phyloP scores from a whole-genome alignment of 2,329 filamentous ascomycete genomes.

The Pestalotiopsis sp. region DNA sequence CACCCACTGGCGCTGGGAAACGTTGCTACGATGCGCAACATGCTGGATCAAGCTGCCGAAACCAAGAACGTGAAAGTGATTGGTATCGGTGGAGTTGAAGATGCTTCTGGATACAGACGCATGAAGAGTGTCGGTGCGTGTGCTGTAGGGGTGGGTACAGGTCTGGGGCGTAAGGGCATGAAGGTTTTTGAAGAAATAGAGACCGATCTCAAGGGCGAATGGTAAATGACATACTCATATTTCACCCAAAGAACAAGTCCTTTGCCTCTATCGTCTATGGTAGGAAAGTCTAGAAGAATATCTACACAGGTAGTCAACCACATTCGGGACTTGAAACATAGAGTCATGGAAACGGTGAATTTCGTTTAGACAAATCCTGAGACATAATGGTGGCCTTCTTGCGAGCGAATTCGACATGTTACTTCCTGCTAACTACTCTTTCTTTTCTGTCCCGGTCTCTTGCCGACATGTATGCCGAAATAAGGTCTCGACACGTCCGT shows the following conservation, averaged over 20 bases:
- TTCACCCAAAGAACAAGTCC: not conserved
- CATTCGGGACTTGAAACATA: no score
- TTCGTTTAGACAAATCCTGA: no score
- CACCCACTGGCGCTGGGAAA: conserved; percentile 78
- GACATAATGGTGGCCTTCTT: no score
- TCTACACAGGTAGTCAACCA: no score
- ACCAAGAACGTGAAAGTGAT: conserved; percentile 64
- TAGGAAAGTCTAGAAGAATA: no score
- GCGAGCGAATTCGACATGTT: no score
- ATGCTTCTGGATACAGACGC: conserved; percentile 61
- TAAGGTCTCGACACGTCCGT: not conserved
- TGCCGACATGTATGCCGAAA: not conserved
- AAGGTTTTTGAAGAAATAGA: conserved; percentile 63
- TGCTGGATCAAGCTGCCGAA: conserved; percentile 53
- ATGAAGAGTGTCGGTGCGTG: conserved; percentile 69
- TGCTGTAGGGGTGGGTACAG: conserved; percentile 71
- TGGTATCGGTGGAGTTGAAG: conserved; percentile 72
- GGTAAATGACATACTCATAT: not conserved
- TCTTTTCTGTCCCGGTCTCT: not conserved
- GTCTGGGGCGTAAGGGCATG: conserved; percentile 64
- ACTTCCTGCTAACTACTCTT: not conserved
- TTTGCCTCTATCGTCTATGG: no score
- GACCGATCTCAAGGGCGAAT: not conserved
- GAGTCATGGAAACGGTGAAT: no score
- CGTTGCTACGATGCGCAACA: conserved; percentile 63